Evolutionary conservation across 2,329 filamentous ascomycete genomes (phyloP), one percentile per base, ranked within the genome.

Genomic region (Pestalotiopsis sp.): DNA sequence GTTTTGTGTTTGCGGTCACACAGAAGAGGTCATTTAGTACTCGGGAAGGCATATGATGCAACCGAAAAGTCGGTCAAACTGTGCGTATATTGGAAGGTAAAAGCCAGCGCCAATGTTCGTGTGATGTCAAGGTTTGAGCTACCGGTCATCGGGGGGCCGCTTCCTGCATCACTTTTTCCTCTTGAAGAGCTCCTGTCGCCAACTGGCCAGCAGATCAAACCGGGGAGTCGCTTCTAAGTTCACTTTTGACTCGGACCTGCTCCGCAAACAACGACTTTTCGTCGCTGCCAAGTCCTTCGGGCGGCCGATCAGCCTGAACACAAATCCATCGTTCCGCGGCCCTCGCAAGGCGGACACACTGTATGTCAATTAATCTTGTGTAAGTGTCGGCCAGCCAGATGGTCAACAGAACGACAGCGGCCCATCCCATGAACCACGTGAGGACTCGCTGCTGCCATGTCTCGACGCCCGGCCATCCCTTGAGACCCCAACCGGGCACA

Each of bases 401-500:
- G 23, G 7, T 17, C 27, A 65, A 13, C 45, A 41, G n/a, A 23
- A 20, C 39, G 1, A 52, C 20, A 2, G 36, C 6, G n/a, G 56
- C 17, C 23, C 23, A 36, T 17, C 27, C 63, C 13, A 65, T 25
- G 14, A 65, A 17, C 39, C 23, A 49, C 27, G 63, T 36, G 27
- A 52, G 11, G 11, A 39, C 41, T 14, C 39, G 57, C 25, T 56
- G 39, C 38, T 17, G 63, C 63, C 39, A 36, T 36, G 38, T 31
- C n/a, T 57, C n/a, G 41, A 52, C 45, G 23, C 45, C 23, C 7
- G 27, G 63, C 63, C 63, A 65, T 14, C 13, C n/a, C 14, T 20
- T 36, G 38, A 65, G 14, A 57, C 63, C 84, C 45, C 49, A 27
- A 14, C 57, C 57, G 23, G 57, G 57, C 14, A 59, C 23, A 36